Evolutionary conservation across 345 rosid species (phyloP), one percentile per base, ranked within the genome.

Genomic region (Raphanus raphanistrum): DNA sequence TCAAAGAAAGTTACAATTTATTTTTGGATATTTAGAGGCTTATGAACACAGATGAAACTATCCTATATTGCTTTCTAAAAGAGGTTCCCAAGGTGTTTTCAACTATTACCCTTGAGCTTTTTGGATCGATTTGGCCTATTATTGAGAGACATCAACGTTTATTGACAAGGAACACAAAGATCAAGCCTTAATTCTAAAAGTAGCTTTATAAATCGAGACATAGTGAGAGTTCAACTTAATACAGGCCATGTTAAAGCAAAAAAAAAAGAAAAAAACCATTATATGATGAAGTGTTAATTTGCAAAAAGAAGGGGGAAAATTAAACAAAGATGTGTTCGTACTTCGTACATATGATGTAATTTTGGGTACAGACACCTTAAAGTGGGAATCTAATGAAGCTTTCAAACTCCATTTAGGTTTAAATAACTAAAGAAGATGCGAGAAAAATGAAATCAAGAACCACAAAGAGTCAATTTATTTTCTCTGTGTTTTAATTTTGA

Each of bases 81-180:
- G 33, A 21, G 50, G 16, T 1, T 60, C 6, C 4, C 11, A 62
- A 45, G 4, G 5, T 62, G 32, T 29, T 62, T 28, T 29, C 31
- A 29, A 61, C 43, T 61, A 35, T 35, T 67, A 61, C 31, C 31
- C 59, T 16, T 16, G 12, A 62, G 50, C 45, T 11, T 61, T 13
- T 25, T 7, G 52, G 33, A 31, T 71, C 11, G 68, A 35, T 43
- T 61, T 43, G 41, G 45, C 61, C 5, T 63, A 55, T 5, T n/a
- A 63, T 8, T 15, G 1, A 61, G 31, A 2, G 29, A 26, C 21
- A 13, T 13, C 17, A 61, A 36, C 17, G 52, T 52, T 32, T 25
- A 74, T 26, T 43, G 63, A 35, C 17, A 66, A 74, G 16, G 8
- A 57, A n/a, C 25, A 35, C 38, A 66, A 67, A 15, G 45, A 55